These are phyloP conservation scores for Cladosporium sp. DNA, from an alignment of 2,329 filamentous ascomycete genomes.

Conservation along the genomic window DNA sequence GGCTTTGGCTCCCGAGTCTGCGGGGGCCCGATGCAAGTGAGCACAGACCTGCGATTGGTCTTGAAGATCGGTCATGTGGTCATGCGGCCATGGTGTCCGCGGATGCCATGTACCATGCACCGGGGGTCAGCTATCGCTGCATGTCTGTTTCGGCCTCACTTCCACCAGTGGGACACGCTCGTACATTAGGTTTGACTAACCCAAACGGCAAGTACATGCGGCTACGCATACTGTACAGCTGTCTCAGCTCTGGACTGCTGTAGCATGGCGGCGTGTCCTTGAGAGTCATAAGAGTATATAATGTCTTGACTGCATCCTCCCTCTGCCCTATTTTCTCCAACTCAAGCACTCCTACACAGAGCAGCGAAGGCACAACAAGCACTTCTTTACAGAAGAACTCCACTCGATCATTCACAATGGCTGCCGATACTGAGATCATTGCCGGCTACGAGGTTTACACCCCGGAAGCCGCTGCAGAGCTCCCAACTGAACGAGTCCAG, in stretches of 20 bases:
- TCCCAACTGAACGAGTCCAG: background rate
- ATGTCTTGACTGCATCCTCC: background rate
- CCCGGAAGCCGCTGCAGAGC: constrained; percentile 1
- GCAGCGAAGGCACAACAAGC: constrained; percentile 1
- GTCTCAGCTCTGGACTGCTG: background rate
- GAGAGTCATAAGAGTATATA: constrained; percentile 5
- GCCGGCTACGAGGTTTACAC: constrained; percentile 23
- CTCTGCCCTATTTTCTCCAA: background rate
- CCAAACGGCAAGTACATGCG: constrained; percentile 18
- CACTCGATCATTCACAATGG: constrained; percentile 6
- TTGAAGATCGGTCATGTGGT: background rate
- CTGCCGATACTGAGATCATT: constrained; percentile 21
- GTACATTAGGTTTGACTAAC: background rate
- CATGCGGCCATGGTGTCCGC: background rate
- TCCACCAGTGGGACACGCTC: background rate
- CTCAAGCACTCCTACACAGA: background rate
- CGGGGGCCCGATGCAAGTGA: background rate
- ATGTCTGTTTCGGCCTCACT: background rate
- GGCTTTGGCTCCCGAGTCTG: background rate
- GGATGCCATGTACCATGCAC: background rate
- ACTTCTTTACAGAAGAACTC: background rate
- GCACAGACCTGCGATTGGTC: background rate
- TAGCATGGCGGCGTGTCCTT: background rate
- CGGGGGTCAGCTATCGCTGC: background rate
- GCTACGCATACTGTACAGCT: background rate